Base-by-base conservation (phyloP, 176 grass and related monocot genomes). In the Dactylis glomerata region DNA sequence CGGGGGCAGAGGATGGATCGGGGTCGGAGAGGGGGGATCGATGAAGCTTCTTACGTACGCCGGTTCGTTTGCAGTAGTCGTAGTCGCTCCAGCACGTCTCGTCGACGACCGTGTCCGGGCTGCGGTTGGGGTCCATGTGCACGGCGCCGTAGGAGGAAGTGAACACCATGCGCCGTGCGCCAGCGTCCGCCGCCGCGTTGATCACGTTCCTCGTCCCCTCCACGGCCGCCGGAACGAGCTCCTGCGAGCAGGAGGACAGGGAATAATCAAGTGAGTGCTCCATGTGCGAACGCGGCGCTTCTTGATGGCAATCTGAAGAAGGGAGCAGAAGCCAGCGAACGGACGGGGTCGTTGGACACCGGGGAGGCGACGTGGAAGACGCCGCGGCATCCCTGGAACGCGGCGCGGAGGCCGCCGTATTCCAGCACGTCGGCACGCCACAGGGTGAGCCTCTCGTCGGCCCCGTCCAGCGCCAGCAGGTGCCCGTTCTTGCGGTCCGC, bases 61-160 rank as follows among this genome's bases (percentile, higher is more conserved):
- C 83, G 0, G 85, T 91, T 10, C 57, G 40, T 12, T 73, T 63
- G 84, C 91, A 93, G 85, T 33, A 93, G 0, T 86, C 77, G 74
- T 81, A 83, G 73, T 93, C 88, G 71, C 91, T 93, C 91, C 91
- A 93, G 79, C 81, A 90, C 0, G 62, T 27, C 84, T 92, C 91
- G 80, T 92, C 84, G 34, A 90, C 59, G 1, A 92, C 52, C 24
- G 49, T n/a, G 84, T 93, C 91, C 17, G 91, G 82, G 66, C 82
- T 83, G 1, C 91, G 32, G 23, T 22, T 93, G n/a, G 91, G 91
- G 77, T 93, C 71, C 88, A 91, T 93, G 86, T 93, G 85, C 17
- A 93, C 91, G 10, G 85, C 91, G 59, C 91, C 88, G 40, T 85
- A 85, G 11, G 88, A 83, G 5, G 88, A 90, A 2, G 91, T 88